Conservation (phyloP, 2,329 filamentous ascomycete genomes). For the Rasamsonia emersonii region DNA sequence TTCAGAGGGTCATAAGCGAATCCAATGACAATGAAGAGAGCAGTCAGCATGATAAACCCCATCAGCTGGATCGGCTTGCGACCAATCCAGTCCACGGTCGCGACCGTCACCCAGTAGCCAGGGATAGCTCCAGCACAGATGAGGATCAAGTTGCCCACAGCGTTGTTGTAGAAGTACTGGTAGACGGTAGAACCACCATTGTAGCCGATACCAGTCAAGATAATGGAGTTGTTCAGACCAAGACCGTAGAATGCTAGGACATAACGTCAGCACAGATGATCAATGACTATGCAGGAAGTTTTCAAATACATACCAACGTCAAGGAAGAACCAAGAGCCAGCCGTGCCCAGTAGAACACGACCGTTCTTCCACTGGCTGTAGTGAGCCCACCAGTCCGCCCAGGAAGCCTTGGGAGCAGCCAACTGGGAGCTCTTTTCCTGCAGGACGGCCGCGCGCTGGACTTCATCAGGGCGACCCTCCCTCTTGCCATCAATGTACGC, state of each 20-base stretch:
- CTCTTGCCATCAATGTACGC: constrained; percentile 62
- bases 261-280: constrained; percentile 19
- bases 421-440: constrained; percentile 47
- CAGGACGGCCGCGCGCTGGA: constrained; percentile 52
- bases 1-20: constrained; percentile 42
- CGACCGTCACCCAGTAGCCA: constrained; percentile 74
- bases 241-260: constrained; percentile 57
- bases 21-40: constrained; percentile 55
- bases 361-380: constrained; percentile 64
- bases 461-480: constrained; percentile 58
- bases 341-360: constrained; percentile 66
- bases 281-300: constrained; percentile 18
- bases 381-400: constrained; percentile 61
- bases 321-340: constrained; percentile 76
- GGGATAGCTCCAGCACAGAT: constrained; percentile 71
- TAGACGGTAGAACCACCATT: constrained; percentile 57
- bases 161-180: constrained; percentile 62
- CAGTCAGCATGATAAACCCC: constrained; percentile 54
- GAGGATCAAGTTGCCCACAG: constrained; percentile 69
- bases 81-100: constrained; percentile 63
- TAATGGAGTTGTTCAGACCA: constrained; percentile 66
- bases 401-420: constrained; percentile 61
- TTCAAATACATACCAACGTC: constrained; percentile 43
- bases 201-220: constrained; percentile 64
- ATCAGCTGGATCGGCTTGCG: constrained; percentile 66